Evolutionary conservation across 345 rosid species (phyloP), one percentile per base, ranked within the genome.

Genomic region (Abelmoschus esculentus): DNA sequence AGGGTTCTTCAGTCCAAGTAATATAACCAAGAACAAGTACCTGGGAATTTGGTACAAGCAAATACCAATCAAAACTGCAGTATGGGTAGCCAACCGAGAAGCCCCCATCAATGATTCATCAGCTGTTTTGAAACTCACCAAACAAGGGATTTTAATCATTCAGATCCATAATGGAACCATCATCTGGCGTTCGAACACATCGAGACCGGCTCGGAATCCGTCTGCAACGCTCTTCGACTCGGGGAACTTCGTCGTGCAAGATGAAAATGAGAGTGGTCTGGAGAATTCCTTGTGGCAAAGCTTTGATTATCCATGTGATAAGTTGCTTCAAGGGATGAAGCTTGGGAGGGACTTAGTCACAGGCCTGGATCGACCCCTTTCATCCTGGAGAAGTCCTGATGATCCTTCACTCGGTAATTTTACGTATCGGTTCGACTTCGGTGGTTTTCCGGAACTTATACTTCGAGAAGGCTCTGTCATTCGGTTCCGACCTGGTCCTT

Each of bases 71-170:
- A 26, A 57, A 13, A 80, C 86, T 11, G 67, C 75, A 8, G 83
- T 80, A 0, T 85, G 89, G 86, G 83, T 79, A 1, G 89, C 89
- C 60, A 83, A 85, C 63, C 75, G 82, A 69, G 85, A 74, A 40
- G 1, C 6, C 1, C 80, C 89, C 8, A 72, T 85, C 29, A 17
- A 76, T 0, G 76, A 71, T 65, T 71, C 73, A n/a, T 63, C 83
- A 5, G 84, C 77, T 9, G 52, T 22, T 9, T 36, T 85, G 57
- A 69, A 57, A 52, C 64, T 83, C 26, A 73, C 38, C 3, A 29
- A 34, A 47, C 42, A 22, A 53, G 82, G 73, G 63, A 66, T 75
- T 55, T 70, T 80, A 10, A 70, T 69, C 47, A 79, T 84, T 34
- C 55, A 66, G 10, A 75, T 74, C 47, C 50, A 50, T 5, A 57